A percentile compares a stretch with the other conserved stretches of the same genome.
Evolutionary conservation across 2,329 filamentous ascomycete genomes (phyloP).

Genomic region (Colletotrichum eremochloae): DNA sequence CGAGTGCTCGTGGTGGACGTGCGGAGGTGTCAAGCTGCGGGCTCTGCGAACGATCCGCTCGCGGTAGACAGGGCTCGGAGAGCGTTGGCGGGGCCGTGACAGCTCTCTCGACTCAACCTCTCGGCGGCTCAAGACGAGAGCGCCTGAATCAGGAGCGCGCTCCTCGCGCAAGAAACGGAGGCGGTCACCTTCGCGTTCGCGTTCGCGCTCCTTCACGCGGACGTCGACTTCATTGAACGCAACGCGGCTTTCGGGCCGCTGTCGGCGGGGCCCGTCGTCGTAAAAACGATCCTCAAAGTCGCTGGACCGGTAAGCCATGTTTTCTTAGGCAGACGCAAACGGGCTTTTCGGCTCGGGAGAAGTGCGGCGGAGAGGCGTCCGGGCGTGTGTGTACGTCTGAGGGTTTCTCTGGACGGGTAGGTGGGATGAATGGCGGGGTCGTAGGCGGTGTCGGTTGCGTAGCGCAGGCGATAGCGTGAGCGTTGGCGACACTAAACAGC

Average conservation of each 20-base stretch:
- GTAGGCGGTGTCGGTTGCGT: conserved; percentile 29
- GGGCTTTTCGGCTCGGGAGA: conserved; percentile 27
- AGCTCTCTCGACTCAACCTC: conserved; percentile 68
- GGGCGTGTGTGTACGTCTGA: conserved; percentile 12
- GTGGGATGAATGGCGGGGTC: conserved; percentile 42
- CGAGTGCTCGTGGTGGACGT: conserved; percentile 39
- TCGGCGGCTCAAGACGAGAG: conserved; percentile 67
- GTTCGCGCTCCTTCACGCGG: conserved; percentile 59
- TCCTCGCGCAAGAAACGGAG: conserved; percentile 66
- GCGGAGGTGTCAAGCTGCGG: conserved; percentile 58
- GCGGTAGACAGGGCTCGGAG: conserved; percentile 55
- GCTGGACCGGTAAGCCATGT: conserved; percentile 36
- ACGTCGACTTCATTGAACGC: conserved; percentile 53
- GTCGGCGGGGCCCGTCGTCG: conserved; percentile 51
- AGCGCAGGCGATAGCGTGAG: conserved; percentile 36
- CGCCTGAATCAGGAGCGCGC: conserved; percentile 60
- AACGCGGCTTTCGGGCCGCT: conserved; percentile 42
- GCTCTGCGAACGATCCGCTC: conserved; percentile 58
- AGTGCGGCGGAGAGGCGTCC: conserved; percentile 12
- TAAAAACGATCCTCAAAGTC: conserved; percentile 44
- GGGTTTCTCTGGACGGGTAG: conserved; percentile 22
- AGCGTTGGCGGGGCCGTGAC: conserved; percentile 59
- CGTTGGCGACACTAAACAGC: conserved; percentile 19
- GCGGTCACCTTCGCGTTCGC: conserved; percentile 52
- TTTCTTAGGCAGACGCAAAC: conserved; percentile 12